Evolutionary conservation across 352 stramenopile species (phyloP), one percentile per base, ranked within the genome.

Genomic region (Globisporangium takayamanum): DNA sequence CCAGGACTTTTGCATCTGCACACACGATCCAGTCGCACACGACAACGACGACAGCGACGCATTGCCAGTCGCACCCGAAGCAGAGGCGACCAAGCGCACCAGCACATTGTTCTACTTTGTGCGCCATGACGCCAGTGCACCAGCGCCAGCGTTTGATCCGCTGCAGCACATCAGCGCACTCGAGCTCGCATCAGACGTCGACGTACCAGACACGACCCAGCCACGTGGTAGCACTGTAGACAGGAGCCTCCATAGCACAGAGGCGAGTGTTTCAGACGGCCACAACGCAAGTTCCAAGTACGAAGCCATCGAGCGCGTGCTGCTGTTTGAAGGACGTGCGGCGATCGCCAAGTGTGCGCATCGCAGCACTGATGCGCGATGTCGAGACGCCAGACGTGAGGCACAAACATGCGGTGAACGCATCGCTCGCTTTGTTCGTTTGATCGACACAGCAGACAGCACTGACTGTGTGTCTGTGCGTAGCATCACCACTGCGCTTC

Each of bases 141-240:
- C 30, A 33, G 20, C 54, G 11, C 58, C 50, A 42, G 20, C 50
- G 42, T 78, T 81, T 39, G 62, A 78, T 47, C 70, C 72, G 6
- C 55, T 69, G 16, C 48, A 36, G 20, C 72, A 81, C 47, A 3
- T 75, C 20, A 71, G 64, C 20, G 72, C 70, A 14, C 76, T 81
- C n/a, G 61, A 50, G 11, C 63, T 81, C 47, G 28, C 50, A 12
- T 18, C 53, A 18, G 66, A 69, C 8, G 42, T 76, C 46, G 51
- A 64, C 39, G 28, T 59, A 11, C 5, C 25, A 16, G 50, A 59
- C 28, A 18, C 22, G 16, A 8, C 20, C 11, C 48, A 14, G 54
- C 18, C n/a, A 20, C 11, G 2, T 28, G 11, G 10, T 28, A 55
- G 48, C 47, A 53, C 6, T 39, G 48, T n/a, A 15, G 6, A 28